Base-by-base conservation (phyloP, 768 basidiomycete genomes). In the Pisolithus tinctorius region DNA sequence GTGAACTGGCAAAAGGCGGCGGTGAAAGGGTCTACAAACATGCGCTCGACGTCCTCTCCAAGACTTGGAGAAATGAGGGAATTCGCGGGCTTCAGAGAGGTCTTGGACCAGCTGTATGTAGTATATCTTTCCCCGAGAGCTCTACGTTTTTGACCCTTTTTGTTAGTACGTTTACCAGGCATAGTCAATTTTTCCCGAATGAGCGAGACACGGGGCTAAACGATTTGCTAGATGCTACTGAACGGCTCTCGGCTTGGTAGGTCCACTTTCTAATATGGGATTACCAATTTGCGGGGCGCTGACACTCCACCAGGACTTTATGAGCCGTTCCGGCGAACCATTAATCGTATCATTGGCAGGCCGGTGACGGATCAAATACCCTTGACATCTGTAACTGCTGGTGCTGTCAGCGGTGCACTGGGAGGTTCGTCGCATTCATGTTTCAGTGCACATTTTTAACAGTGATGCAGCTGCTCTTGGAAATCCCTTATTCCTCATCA, bases 31-130 rank as follows among this genome's bases (percentile, higher is more conserved):
- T 97, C 3, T 99, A 99, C 73, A 88, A 80, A 54, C 89, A 84
- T 63, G 88, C 86, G n/a, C 53, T 92, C 39, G 94, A 98, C 61
- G 93, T 89, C 13, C 70, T 95, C 30, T 71, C 71, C 34, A 96
- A 95, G 71, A 95, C 93, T 6, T 93, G 84, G 81, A 78, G 68
- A 64, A 82, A 94, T 63, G 94, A 97, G 70, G 94, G 94, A 13
- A 71, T 95, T 31, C 76, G 84, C 31, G 94, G 96, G n/a, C 66
- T 96, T 41, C 96, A 99, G 69, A 79, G 95, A 67, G 96, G 96
- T 54, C 77, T 99, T 31, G 74, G 81, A 54, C 84, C 94, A 55
- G 96, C 95, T 45, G 93, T 94, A 65, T 47, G 6, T 27, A 39
- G 16, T 23, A 73, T 30, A 53, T 44, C 40, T n/a, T 47, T 31